A percentile compares a stretch with the other conserved stretches of the same genome.
Evolutionary conservation across 768 basidiomycete genomes (phyloP).

Genomic region (Termitomyces sp.): DNA sequence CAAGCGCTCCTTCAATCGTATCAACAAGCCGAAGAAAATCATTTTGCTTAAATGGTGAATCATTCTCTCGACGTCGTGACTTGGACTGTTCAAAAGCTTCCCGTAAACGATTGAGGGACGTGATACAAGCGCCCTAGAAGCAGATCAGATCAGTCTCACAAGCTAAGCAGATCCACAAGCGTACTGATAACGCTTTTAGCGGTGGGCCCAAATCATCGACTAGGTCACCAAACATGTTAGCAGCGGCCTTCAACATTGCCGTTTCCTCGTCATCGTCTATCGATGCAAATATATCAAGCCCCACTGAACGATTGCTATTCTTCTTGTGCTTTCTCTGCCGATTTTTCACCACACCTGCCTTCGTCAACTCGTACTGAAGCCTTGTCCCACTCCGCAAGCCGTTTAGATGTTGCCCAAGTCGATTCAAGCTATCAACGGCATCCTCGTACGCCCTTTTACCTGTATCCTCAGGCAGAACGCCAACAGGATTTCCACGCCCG

Average conservation of each 20-base stretch:
- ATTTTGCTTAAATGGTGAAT: conserved; percentile 35
- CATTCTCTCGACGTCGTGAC: conserved; percentile 21
- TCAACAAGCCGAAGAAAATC: conserved; percentile 65
- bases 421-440: conserved; percentile 79
- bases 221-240: conserved; percentile 71
- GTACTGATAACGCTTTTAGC: conserved; percentile 65
- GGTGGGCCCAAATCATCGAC: conserved; percentile 79
- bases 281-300: conserved; percentile 1
- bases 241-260: conserved; percentile 55
- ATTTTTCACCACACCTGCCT: conserved; percentile 36
- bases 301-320: conserved; percentile 8
- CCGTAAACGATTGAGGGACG: conserved; percentile 56
- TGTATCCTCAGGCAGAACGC: conserved; percentile 21
- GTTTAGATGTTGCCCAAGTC: conserved; percentile 91
- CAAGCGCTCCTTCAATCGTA: conserved; percentile 62
- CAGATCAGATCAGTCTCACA: not conserved
- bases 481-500: conserved; percentile 22
- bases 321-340: conserved; percentile 16
- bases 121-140: conserved; percentile 52
- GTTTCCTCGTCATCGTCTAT: conserved; percentile 27
- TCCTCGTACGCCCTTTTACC: conserved; percentile 71
- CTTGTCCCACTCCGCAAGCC: conserved; percentile 82
- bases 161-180: conserved; percentile 15
- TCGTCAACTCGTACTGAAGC: conserved; percentile 78
- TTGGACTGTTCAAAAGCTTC: conserved; percentile 55